Evolutionary conservation across 2,329 filamentous ascomycete genomes (phyloP), one percentile per base, ranked within the genome.

Genomic region (Zopfia rhizophila): DNA sequence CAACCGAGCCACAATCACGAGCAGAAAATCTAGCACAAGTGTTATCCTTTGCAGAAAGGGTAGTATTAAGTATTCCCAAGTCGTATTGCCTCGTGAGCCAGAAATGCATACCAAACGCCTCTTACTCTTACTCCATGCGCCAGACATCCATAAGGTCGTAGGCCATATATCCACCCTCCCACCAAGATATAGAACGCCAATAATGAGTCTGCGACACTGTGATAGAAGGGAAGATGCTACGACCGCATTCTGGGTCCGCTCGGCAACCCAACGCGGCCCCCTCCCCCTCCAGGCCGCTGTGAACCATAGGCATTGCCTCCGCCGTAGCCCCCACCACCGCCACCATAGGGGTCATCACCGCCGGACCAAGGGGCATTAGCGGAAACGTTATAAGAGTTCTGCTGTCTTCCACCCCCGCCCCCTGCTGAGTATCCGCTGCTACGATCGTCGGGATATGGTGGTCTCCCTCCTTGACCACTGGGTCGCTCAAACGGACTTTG

Each of bases 171-270:
- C n/a, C 35, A 38, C 27, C 16, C 38, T 17, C 12, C n/a, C n/a
- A n/a, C 30, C 19, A 24, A 24, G 17, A 21, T 6, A 16, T 3
- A 19, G 43, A 47, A 47, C 43, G 29, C 43, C 29, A 29, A 22
- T 10, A 22, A 41, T 19, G 32, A 27, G 24, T 27, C 8, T 27
- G n/a, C n/a, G 8, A 8, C 24, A 8, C 24, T 27, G 8, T 27
- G 8, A 28, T 8, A 28, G 11, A 39, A 4, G 8, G 27, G 16
- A 39, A 29, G 12, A 38, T 32, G 13, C 68, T 25, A 23, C 13
- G 19, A 44, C 29, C 66, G 66, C 64, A 71, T 70, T 55, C 69
- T 63, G 29, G 70, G 70, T 46, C 70, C 70, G 55, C 63, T 72
- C 28, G 70, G 70, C 40, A 73, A 53, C 19, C 70, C 70, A 22